These are phyloP conservation scores for Lodderomyces theae DNA, from an alignment of 1,139 yeast species.

Conservation along the genomic window DNA sequence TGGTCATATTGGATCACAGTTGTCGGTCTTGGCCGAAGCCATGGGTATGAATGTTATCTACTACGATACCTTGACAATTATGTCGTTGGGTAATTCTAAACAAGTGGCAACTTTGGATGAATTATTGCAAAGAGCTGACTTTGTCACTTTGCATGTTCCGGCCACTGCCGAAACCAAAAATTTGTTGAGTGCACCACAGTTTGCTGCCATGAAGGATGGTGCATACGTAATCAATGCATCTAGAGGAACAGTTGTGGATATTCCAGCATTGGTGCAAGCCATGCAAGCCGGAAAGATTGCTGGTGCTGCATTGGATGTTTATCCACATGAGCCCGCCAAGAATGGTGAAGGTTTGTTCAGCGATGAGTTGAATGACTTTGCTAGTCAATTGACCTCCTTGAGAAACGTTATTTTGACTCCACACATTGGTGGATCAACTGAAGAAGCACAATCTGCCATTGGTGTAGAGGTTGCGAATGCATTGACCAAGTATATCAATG, in stretches of 20 bases:
- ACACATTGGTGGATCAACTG: constrained; percentile 98
- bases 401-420: constrained; percentile 93
- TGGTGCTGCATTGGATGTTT: constrained; percentile 97
- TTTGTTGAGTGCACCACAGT: constrained; percentile 85
- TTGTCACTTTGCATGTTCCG: constrained; percentile 92
- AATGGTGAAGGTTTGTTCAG: constrained; percentile 83
- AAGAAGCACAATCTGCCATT: constrained; percentile 97
- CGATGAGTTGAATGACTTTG: constrained; percentile 76
- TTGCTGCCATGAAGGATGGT: constrained; percentile 96
- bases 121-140: constrained; percentile 77
- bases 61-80: constrained; percentile 87
- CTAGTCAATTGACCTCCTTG: constrained; percentile 74
- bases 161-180: constrained; percentile 90
- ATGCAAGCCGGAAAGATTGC: constrained; percentile 92
- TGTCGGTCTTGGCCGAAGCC: constrained; percentile 94
- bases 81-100: constrained; percentile 96
- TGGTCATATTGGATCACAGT: constrained; percentile 98
- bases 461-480: constrained; percentile 93
- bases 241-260: constrained; percentile 96
- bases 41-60: constrained; percentile 97
- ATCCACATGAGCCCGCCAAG: constrained; percentile 96
- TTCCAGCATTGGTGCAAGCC: constrained; percentile 89
- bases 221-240: constrained; percentile 93
- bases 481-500: constrained; percentile 87
- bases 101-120: constrained; percentile 87